Evolutionary conservation across 2,329 filamentous ascomycete genomes (phyloP).

Genomic region (Fusarium sp.): DNA sequence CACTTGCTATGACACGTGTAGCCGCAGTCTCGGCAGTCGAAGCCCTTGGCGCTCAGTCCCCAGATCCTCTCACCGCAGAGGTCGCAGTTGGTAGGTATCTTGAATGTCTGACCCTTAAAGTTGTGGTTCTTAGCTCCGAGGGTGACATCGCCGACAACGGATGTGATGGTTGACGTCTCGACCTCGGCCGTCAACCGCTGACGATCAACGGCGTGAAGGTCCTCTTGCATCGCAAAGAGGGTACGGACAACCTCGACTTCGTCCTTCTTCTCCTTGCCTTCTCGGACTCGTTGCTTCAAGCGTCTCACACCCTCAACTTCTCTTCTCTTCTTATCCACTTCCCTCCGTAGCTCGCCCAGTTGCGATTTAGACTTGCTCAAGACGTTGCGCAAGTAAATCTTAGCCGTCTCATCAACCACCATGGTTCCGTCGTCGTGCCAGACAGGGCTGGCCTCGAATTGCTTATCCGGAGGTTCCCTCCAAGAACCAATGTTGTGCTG

Average conservation of each 20-base stretch:
- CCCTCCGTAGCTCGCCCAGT: slow-evolving; percentile 81
- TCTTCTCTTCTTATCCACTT: slow-evolving; percentile 86
- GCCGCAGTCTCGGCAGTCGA: slow-evolving; percentile 95
- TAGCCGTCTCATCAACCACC: slow-evolving; percentile 86
- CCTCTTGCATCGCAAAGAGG: slow-evolving; percentile 87
- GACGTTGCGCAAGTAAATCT: slow-evolving; percentile 91
- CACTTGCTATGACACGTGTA: slow-evolving; percentile 99
- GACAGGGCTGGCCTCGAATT: slow-evolving; percentile 93
- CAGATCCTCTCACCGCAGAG: slow-evolving; percentile 96
- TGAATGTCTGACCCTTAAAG: slow-evolving; percentile 99
- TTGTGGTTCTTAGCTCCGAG: slow-evolving; percentile 94
- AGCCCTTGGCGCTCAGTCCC: slow-evolving; percentile 96
- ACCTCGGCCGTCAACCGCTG: slow-evolving; percentile 90
- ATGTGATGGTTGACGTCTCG: slow-evolving; percentile 92
- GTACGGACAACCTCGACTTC: slow-evolving; percentile 86
- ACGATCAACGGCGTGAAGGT: slow-evolving; percentile 85
- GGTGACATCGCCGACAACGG: slow-evolving; percentile 90
- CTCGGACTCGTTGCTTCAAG: slow-evolving; percentile 79
- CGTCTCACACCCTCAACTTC: slow-evolving; percentile 85
- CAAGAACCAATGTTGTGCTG: slow-evolving; percentile 87
- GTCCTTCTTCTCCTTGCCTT: slow-evolving; percentile 88
- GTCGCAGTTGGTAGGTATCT: slow-evolving; percentile 98
- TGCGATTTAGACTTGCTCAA: slow-evolving; percentile 90
- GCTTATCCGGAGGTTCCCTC: slow-evolving; percentile 86
- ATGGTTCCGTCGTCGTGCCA: slow-evolving; percentile 96